Evolutionary conservation across 306 rosid genomes (phyloP).

Genomic region (Hylodesmum podocarpum): DNA sequence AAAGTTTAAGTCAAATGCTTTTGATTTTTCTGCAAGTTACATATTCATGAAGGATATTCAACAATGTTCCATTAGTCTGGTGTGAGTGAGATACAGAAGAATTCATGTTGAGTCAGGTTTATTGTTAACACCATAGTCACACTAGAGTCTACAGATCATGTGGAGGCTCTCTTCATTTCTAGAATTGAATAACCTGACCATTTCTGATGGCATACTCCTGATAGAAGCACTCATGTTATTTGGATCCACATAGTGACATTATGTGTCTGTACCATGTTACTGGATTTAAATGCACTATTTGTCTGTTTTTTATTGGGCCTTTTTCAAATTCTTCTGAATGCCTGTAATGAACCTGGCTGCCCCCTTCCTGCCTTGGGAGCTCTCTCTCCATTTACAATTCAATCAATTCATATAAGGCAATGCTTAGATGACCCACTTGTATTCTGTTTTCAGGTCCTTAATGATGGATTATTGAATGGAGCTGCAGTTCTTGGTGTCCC

Average conservation of each 20-base stretch:
- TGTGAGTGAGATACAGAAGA: slow-evolving; percentile 22
- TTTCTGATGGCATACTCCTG: slow-evolving; percentile 10
- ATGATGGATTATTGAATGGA: slow-evolving; percentile 78
- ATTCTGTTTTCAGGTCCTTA: slow-evolving; percentile 64
- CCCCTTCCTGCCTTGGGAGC: neutral
- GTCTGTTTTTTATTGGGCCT: neutral
- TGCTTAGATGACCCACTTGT: slow-evolving; percentile 27
- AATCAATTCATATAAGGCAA: neutral
- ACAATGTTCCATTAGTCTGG: neutral
- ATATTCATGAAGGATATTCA: neutral
- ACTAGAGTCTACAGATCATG: slow-evolving; percentile 19
- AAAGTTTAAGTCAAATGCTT: slow-evolving; percentile 17
- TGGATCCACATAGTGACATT: neutral
- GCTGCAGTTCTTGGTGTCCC: slow-evolving; percentile 98
- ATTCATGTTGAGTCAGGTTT: neutral
- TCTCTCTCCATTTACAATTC: neutral
- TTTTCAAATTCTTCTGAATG: neutral
- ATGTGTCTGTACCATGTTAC: slow-evolving; percentile 6
- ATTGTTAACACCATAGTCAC: neutral
- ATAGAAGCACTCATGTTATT: neutral
- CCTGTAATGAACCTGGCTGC: neutral
- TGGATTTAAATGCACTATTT: neutral
- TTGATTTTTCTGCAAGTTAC: slow-evolving; percentile 13
- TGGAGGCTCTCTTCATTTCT: neutral
- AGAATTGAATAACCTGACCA: slow-evolving; percentile 16